Base-by-base conservation (phyloP, 2,329 filamentous ascomycete species). In the Microcera coccophila region DNA sequence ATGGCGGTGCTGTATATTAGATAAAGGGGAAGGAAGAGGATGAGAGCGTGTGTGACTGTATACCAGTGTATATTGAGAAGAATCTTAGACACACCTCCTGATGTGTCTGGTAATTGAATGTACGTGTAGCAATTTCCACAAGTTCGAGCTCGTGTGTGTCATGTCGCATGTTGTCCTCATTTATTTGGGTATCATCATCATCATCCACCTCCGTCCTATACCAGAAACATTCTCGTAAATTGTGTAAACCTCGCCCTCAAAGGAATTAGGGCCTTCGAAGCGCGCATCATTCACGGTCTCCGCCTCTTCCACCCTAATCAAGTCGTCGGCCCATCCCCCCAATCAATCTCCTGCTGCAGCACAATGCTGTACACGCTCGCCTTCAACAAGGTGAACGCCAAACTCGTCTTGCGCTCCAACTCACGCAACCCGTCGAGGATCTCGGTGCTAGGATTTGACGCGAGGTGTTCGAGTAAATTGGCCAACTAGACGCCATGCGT, bases 341-440 rank as follows among this genome's bases (percentile, higher is more conserved):
- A 87, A 50, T 85, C 83, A 59, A 95, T 89, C 77, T 97, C 88
- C 76, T 97, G 91, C 77, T 98, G 91, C 72, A 98, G 67, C 48
- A 98, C 90, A 71, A 98, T 98, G 63, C 87, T 95, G 71, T 98
- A 98, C 51, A 98, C 93, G 66, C 91, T 97, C 15, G 93, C 91
- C 73, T 98, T 98, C 62, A 98, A 77, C 62, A 97, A 69, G 49
- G 93, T 98, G 67, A 95, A 97, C 17, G 96, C 91, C 41, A 95
- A 74, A 54, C 89, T 90, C 33, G 91, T 96, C 74, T 97, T 96
- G 57, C 93, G 78, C 73, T 98, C 93, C 41, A 98, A 74, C 33
- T 90, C 84, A 41, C 93, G 76, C 56, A 98, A 74, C 8, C 87
- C 85, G 65, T 98, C 89, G 40, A 94, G 76, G 44, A 94, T 90